A percentile compares a stretch with the other conserved stretches of the same genome.
Conservation (phyloP, 2,329 filamentous ascomycete species). For the Diaporthe nobilis region DNA sequence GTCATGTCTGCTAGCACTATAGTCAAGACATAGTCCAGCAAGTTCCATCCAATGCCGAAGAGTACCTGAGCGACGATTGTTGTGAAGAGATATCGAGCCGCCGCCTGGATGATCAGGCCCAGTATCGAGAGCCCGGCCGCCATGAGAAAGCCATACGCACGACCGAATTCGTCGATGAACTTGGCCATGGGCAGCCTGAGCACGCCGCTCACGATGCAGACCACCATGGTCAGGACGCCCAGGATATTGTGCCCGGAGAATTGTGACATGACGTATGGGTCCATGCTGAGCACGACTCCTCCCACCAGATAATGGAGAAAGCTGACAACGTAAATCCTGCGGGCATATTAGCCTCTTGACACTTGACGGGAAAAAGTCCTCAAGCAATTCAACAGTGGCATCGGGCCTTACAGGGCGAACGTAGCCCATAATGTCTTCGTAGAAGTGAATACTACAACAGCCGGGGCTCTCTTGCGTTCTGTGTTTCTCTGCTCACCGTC, state of each 20-base stretch:
- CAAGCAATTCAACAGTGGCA: no score
- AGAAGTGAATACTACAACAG: neutral
- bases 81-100: neutral
- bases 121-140: neutral
- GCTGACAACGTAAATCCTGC: neutral
- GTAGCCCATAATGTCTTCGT: neutral
- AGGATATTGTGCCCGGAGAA: neutral
- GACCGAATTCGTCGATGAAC: neutral
- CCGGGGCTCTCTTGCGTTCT: neutral
- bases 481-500: neutral
- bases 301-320: neutral
- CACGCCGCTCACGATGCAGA: neutral
- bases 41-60: neutral
- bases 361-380: neutral
- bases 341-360: neutral
- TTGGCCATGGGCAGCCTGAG: neutral
- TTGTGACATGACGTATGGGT: neutral
- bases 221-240: neutral
- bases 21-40: neutral
- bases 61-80: neutral
- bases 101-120: neutral
- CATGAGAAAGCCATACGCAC: neutral
- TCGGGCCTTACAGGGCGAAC: neutral
- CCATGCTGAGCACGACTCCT: neutral
- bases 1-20: constrained; percentile 8